Base-by-base conservation (phyloP, 257 asterid genomes). In the Przewalskia tangutica region DNA sequence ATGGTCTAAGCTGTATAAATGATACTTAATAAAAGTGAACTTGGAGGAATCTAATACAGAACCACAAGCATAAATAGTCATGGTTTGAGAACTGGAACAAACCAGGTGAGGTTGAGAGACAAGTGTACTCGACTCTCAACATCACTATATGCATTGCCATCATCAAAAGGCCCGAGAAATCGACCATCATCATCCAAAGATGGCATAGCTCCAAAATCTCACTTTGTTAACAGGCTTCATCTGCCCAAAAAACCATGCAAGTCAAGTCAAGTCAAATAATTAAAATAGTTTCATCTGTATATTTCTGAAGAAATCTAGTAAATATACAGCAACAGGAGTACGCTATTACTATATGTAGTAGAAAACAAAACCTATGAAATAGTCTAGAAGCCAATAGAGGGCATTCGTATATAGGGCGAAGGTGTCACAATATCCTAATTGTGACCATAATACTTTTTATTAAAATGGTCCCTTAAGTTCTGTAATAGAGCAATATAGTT, bases 51-150 rank as follows among this genome's bases (percentile, higher is more conserved):
- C 60, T 44, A 23, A 48, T 73, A 34, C 50, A 68, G 77, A 68
- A 73, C 62, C 59, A 73, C 42, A 46, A 8, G 20, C 59, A 73
- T 48, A 48, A 12, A 50, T 48, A 51, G 65, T 51, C 59, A 34
- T 10, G 34, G 66, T 81, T 11, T 23, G 51, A 65, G 12, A 9
- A n/a, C 38, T 27, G 36, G 68, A 65, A 85, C 89, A 38, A 83
- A 94, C 99, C 99, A 92, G 97, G 34, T 94, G 97, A 79, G 98
- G 98, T 88, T 94, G 97, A 85, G 97, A 94, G 81, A 94, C 92
- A 83, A 95, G 97, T 42, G 83, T 85, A 84, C 63, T 90, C 2
- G 90, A 84, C 81, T 91, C 34, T 90, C 97, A 18, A 58, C 83
- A 76, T 91, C 94, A 85, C 89, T 88, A 84, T 86, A 85, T 84